Evolutionary conservation across 148 eudicot species (phyloP).

Genomic region (Vaccinium corymbosum): DNA sequence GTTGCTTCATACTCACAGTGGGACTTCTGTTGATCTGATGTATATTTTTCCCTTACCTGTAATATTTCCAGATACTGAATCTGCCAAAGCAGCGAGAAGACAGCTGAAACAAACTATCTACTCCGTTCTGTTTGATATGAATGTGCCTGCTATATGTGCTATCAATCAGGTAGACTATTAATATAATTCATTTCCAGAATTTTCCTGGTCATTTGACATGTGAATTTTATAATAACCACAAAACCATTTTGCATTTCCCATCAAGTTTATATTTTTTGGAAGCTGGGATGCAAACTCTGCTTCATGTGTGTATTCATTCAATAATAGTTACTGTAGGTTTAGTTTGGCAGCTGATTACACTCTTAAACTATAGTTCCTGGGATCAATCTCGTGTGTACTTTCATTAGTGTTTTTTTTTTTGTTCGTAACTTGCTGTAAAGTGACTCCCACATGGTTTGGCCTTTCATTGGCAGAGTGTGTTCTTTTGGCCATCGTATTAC

Average conservation of each 20-base stretch:
- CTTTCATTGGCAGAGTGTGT: neutral
- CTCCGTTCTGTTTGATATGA: conserved; percentile 77
- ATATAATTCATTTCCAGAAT: neutral
- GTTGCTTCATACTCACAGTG: neutral
- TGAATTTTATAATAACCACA: neutral
- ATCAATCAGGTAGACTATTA: conserved; percentile 64
- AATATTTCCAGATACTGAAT: conserved; percentile 52
- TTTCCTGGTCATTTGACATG: neutral
- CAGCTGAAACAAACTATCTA: conserved; percentile 74
- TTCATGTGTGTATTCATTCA: neutral
- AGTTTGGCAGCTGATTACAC: neutral
- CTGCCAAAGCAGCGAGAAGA: conserved; percentile 68
- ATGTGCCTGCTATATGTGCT: conserved; percentile 91
- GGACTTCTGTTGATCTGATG: neutral
- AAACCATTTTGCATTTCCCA: neutral
- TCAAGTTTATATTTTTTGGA: neutral
- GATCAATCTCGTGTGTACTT: neutral
- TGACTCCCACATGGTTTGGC: neutral
- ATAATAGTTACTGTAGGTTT: neutral
- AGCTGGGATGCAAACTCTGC: conserved; percentile 4
- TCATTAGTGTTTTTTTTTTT: neutral
- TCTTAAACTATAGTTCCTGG: neutral
- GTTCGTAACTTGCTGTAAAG: no score
- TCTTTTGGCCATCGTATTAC: neutral
- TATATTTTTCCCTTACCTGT: neutral